These are phyloP conservation scores for Penicillium mononematosum DNA, from an alignment of 495 filamentous ascomycete species.

Conservation along the genomic window DNA sequence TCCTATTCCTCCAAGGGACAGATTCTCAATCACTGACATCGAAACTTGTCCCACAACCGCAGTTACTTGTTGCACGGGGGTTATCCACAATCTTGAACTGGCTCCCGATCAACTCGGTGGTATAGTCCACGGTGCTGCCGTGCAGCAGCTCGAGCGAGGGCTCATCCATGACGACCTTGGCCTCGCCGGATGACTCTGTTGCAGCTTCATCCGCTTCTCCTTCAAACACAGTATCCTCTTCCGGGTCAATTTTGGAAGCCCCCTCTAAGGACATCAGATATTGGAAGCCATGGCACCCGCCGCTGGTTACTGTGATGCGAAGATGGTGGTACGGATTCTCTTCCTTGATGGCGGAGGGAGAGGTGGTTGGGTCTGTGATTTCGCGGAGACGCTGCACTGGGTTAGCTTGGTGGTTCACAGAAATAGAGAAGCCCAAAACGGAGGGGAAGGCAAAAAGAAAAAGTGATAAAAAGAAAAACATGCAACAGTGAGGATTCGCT, in stretches of 20 bases:
- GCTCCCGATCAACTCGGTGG: constrained; percentile 94
- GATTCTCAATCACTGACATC: constrained; percentile 67
- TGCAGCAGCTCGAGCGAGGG: constrained; percentile 85
- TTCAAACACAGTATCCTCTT: constrained; percentile 73
- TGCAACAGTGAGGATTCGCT: constrained; percentile 52
- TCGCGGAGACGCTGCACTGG: constrained; percentile 61
- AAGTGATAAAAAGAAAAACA: constrained; percentile 36
- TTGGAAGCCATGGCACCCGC: constrained; percentile 97
- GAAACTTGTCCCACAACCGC: constrained; percentile 97
- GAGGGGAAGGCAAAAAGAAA: constrained; percentile 34
- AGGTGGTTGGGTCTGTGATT: constrained; percentile 49
- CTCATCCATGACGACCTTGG: constrained; percentile 87
- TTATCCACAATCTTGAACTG: constrained; percentile 97
- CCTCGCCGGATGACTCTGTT: constrained; percentile 48
- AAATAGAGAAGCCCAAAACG: neutral
- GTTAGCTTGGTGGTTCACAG: constrained; percentile 21
- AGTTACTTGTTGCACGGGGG: constrained; percentile 85
- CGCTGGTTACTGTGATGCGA: constrained; percentile 84
- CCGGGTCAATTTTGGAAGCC: constrained; percentile 52
- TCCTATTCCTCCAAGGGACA: neutral
- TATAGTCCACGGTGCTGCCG: constrained; percentile 92
- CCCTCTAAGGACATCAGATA: constrained; percentile 87
- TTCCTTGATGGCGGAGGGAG: constrained; percentile 55
- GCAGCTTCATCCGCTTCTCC: constrained; percentile 30
- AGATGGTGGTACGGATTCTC: constrained; percentile 79